Percentiles rank a stretch among this genome's conserved stretches.
These are phyloP conservation scores for Pleurotus djamor DNA, from an alignment of 768 basidiomycete species.

Conservation along the genomic window DNA sequence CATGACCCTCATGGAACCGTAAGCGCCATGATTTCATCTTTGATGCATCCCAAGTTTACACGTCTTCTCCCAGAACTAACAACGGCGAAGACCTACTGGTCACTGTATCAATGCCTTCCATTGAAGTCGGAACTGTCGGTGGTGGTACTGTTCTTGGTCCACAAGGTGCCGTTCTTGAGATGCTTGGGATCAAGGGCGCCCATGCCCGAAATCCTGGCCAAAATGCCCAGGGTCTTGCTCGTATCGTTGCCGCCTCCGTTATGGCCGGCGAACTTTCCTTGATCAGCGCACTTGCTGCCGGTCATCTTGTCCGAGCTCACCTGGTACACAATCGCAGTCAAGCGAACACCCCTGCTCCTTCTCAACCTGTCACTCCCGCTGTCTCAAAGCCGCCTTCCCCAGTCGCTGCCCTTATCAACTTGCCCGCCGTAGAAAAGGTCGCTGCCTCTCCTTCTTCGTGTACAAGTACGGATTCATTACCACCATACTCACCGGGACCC, in stretches of 20 bases:
- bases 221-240: constrained; percentile 87
- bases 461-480: background rate
- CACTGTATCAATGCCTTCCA: constrained; percentile 95
- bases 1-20: constrained; percentile 99
- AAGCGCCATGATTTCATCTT: constrained; percentile 33
- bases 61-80: constrained; percentile 57
- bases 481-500: background rate
- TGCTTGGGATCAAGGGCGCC: constrained; percentile 92
- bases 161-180: constrained; percentile 86
- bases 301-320: constrained; percentile 92
- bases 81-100: constrained; percentile 88
- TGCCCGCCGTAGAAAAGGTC: background rate
- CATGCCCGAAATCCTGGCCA: constrained; percentile 83
- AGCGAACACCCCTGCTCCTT: constrained; percentile 71
- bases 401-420: constrained; percentile 5
- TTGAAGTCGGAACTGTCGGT: constrained; percentile 97
- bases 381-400: constrained; percentile 12
- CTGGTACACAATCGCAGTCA: constrained; percentile 89
- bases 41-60: background rate
- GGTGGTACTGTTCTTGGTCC: constrained; percentile 93
- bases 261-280: constrained; percentile 98
- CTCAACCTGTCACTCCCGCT: constrained; percentile 62
- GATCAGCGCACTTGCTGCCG: constrained; percentile 90
- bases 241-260: constrained; percentile 87
- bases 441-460: background rate